These are phyloP conservation scores for Eucalyptus sp. DNA, from an alignment of 345 rosid genomes.

Conservation along the genomic window DNA sequence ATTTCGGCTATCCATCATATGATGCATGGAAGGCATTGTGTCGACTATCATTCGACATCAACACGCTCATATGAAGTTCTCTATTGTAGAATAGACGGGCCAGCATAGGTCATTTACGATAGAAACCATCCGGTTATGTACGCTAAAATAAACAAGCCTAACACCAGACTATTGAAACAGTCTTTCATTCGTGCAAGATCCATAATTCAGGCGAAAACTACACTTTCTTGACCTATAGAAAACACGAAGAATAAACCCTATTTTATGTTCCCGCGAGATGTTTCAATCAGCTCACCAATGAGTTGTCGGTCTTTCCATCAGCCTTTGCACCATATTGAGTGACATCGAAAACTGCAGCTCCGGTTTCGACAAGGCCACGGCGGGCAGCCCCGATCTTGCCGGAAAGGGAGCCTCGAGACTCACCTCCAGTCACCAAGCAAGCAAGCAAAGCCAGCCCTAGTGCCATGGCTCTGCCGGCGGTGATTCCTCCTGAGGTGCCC, in stretches of 20 bases:
- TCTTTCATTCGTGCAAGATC: neutral
- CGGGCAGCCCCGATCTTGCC: neutral
- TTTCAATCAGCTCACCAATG: conserved; percentile 6
- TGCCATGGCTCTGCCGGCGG: neutral
- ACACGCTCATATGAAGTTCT: neutral
- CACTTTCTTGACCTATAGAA: neutral
- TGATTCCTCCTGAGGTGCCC: neutral
- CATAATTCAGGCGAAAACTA: neutral
- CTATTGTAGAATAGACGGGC: neutral
- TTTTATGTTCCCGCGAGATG: neutral
- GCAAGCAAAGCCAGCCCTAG: neutral
- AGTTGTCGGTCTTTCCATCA: conserved; percentile 21
- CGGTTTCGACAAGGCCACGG: neutral
- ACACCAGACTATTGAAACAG: neutral
- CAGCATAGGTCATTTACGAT: neutral
- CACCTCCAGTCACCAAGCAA: neutral
- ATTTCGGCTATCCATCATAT: neutral
- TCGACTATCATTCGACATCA: neutral
- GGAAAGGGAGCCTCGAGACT: neutral
- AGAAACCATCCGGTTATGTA: neutral
- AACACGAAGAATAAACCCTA: neutral
- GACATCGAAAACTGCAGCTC: conserved; percentile 23
- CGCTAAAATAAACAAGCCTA: neutral
- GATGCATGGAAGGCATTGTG: neutral
- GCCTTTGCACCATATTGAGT: conserved; percentile 26